Percentiles rank a stretch among this genome's conserved stretches.
These are phyloP conservation scores for Urostyla sp. DNA, from an alignment of 73 alveolate species.

Conservation along the genomic window DNA sequence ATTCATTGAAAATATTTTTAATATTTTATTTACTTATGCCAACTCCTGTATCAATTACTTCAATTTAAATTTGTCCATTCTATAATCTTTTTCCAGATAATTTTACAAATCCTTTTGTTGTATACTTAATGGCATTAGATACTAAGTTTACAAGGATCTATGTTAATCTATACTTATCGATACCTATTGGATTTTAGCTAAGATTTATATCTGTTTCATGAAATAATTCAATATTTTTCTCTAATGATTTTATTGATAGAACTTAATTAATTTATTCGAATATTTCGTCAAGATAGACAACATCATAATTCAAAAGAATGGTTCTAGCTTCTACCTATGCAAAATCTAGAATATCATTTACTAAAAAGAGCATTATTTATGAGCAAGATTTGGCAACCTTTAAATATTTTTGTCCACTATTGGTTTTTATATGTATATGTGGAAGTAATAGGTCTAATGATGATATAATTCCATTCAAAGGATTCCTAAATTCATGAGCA, in stretches of 20 bases:
- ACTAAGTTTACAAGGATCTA: constrained; percentile 28
- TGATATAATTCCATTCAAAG: constrained; percentile 31
- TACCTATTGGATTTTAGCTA: background rate
- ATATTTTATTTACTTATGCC: background rate
- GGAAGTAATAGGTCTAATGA: background rate
- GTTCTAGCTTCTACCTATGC: constrained; percentile 23
- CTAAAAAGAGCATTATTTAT: constrained; percentile 31
- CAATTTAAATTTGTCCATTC: too few species aligned
- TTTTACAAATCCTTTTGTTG: background rate
- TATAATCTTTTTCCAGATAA: constrained; percentile 2
- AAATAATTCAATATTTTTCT: background rate
- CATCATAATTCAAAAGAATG: background rate
- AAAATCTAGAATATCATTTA: constrained; percentile 49
- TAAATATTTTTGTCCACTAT: background rate
- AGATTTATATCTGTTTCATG: background rate
- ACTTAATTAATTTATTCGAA: background rate
- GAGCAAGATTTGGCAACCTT: constrained; percentile 39
- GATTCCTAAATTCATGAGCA: constrained; percentile 60
- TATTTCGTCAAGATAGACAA: background rate
- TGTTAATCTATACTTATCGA: constrained; percentile 31
- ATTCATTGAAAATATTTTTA: background rate
- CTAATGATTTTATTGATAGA: constrained; percentile 3
- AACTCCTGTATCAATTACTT: constrained; percentile 2
- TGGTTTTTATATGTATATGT: background rate
- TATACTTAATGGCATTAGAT: constrained; percentile 37